Evolutionary conservation across 163 green algal species (phyloP).

Genomic region (Chloromonas sp.): DNA sequence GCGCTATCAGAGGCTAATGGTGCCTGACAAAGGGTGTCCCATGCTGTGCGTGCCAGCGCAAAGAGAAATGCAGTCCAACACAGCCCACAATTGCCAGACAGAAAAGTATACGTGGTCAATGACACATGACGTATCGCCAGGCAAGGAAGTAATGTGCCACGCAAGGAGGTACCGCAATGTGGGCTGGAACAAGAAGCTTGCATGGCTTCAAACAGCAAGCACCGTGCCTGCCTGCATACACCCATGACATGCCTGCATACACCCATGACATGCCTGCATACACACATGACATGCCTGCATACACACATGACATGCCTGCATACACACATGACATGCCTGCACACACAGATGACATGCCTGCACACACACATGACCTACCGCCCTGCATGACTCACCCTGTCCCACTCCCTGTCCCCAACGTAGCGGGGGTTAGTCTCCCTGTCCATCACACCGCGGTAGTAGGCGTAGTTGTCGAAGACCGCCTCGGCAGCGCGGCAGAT

Average conservation of each 20-base stretch:
- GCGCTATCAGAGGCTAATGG: too few relatives aligned
- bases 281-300: neutral
- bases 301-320: neutral
- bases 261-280: neutral
- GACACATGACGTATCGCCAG: too few relatives aligned
- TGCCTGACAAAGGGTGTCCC: neutral
- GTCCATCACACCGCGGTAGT: slow-evolving; percentile 30
- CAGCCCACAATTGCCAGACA: too few relatives aligned
- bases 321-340: neutral
- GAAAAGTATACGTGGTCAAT: too few relatives aligned
- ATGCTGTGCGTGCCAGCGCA: neutral
- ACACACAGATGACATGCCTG: neutral
- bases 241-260: too few relatives aligned
- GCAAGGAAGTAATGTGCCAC: too few relatives aligned
- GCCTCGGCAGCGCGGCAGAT: slow-evolving; percentile 47
- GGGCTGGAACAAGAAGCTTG: too few relatives aligned
- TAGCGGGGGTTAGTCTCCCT: neutral
- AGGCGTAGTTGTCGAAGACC: slow-evolving; percentile 12
- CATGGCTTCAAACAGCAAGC: too few relatives aligned
- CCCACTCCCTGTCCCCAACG: slow-evolving; percentile 9
- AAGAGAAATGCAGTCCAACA: too few relatives aligned
- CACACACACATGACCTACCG: neutral
- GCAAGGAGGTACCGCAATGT: too few relatives aligned
- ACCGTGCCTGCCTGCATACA: too few relatives aligned
- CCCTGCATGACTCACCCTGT: neutral